Evolutionary conservation across 2,329 filamentous ascomycete species (phyloP).

Genomic region (Zymoseptoria crescenta): DNA sequence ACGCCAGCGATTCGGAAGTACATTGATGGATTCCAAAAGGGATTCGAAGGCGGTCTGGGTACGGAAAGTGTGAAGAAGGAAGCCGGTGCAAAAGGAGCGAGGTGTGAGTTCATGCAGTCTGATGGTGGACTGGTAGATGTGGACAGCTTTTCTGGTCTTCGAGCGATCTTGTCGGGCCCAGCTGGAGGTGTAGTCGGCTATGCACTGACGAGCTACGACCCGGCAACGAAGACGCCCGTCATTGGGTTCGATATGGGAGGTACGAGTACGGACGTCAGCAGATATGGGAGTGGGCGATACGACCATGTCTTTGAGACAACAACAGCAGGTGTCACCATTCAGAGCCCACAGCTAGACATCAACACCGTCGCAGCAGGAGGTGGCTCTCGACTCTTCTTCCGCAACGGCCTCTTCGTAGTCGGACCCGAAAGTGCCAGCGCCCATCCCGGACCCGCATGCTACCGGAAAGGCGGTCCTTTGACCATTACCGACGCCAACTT

Average conservation of each 20-base stretch:
- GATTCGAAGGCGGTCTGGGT: conserved; percentile 74
- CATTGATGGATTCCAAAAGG: conserved; percentile 66
- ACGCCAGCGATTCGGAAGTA: conserved; percentile 74
- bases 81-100: conserved; percentile 57
- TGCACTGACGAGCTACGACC: conserved; percentile 82
- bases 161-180: conserved; percentile 79
- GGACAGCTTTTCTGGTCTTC: conserved; percentile 72
- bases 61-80: conserved; percentile 64
- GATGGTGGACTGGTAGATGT: conserved; percentile 67
- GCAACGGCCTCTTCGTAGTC: conserved; percentile 82
- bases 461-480: conserved; percentile 78
- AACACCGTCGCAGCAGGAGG: conserved; percentile 92
- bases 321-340: conserved; percentile 87
- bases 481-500: conserved; percentile 93
- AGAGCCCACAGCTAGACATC: conserved; percentile 86
- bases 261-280: conserved; percentile 83
- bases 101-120: conserved; percentile 94
- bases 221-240: conserved; percentile 70
- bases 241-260: conserved; percentile 97
- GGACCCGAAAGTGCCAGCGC: conserved; percentile 84
- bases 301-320: conserved; percentile 94
- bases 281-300: conserved; percentile 71
- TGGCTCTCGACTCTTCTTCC: conserved; percentile 76
- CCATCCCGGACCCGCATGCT: conserved; percentile 84
- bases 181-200: conserved; percentile 93